Evolutionary conservation across 495 filamentous ascomycete species (phyloP).

Genomic region (Penicillium roqueforti): DNA sequence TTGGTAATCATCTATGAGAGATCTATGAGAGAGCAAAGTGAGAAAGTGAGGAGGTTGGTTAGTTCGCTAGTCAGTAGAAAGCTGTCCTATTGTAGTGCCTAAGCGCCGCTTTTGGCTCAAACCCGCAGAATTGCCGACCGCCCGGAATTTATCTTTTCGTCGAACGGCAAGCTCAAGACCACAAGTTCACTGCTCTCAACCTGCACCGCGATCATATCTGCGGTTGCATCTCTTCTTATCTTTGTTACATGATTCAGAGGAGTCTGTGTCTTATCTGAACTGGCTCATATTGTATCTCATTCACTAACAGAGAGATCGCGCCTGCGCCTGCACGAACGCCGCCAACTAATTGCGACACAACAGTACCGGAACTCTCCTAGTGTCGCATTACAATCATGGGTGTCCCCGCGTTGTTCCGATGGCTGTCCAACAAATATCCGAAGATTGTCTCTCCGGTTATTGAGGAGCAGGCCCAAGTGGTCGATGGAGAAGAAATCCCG

Average conservation of each 20-base stretch:
- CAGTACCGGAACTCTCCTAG: neutral
- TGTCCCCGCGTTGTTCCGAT: conserved; percentile 90
- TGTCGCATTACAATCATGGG: conserved; percentile 61
- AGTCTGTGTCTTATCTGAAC: neutral
- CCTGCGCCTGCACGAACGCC: neutral
- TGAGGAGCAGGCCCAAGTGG: conserved; percentile 71
- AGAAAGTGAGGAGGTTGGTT: conserved; percentile 1
- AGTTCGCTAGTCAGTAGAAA: conserved; percentile 19
- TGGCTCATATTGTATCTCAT: neutral
- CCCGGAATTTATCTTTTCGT: conserved; percentile 21
- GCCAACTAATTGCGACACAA: conserved; percentile 4
- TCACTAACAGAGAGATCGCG: neutral
- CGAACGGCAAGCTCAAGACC: conserved; percentile 18
- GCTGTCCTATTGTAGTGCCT: conserved; percentile 22
- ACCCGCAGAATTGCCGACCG: conserved; percentile 24
- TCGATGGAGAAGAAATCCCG: conserved; percentile 78
- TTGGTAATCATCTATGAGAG: conserved; percentile 30
- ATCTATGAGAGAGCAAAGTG: conserved; percentile 6
- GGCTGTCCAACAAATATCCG: conserved; percentile 92
- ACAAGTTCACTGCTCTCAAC: conserved; percentile 5
- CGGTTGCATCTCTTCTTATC: conserved; percentile 12
- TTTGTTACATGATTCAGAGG: neutral
- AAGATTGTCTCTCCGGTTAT: conserved; percentile 91
- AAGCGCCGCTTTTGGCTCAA: conserved; percentile 17
- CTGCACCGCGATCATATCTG: conserved; percentile 17